phyloP scores from a whole-genome alignment of 805 yeast genomes.

The Candida manassasensis region DNA sequence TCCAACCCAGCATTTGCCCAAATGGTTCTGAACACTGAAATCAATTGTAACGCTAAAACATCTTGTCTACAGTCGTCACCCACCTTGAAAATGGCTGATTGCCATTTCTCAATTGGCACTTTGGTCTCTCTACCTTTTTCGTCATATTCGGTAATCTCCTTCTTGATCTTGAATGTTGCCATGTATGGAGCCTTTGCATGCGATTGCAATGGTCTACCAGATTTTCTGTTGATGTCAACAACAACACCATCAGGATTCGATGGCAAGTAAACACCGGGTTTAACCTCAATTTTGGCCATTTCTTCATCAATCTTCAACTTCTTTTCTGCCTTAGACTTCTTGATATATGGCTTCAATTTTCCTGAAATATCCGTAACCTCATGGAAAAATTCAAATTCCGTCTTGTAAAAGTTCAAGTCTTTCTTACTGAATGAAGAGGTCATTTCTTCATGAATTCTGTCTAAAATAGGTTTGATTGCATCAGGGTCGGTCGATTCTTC shows the following conservation, averaged over 20 bases:
- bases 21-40: conserved; percentile 85
- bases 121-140: conserved; percentile 28
- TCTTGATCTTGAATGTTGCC: conserved; percentile 87
- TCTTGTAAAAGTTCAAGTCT: conserved; percentile 66
- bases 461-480: conserved; percentile 75
- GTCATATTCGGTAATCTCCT: conserved; percentile 45
- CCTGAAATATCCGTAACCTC: conserved; percentile 94
- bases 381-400: conserved; percentile 83
- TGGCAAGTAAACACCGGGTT: conserved; percentile 80
- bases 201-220: conserved; percentile 93
- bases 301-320: conserved; percentile 95
- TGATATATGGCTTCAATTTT: conserved; percentile 88
- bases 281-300: conserved; percentile 50
- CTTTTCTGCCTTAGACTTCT: conserved; percentile 92
- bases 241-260: conserved; percentile 96
- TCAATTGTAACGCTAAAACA: conserved; percentile 85
- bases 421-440: conserved; percentile 51
- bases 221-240: conserved; percentile 82
- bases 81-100: conserved; percentile 95
- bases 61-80: conserved; percentile 99
- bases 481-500: conserved; percentile 83
- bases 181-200: conserved; percentile 98
- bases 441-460: conserved; percentile 65
- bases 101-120: conserved; percentile 66
- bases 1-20: conserved; percentile 89